A percentile compares a stretch with the other conserved stretches of the same genome.
Evolutionary conservation across 2,329 filamentous ascomycete genomes (phyloP).

Genomic region (Intubia oerlemansii): DNA sequence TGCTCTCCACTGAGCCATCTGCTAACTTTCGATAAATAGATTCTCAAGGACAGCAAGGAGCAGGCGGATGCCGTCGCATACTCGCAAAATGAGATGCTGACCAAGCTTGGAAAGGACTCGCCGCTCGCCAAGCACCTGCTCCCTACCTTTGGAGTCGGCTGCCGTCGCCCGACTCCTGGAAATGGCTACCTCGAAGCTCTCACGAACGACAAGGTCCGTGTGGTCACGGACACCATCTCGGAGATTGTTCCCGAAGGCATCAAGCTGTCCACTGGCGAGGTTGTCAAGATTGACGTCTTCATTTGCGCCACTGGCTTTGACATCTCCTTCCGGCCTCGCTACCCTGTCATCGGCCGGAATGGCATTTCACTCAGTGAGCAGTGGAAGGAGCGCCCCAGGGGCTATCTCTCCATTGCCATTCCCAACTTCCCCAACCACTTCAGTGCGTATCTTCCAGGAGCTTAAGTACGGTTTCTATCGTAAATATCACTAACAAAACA

Average conservation of each 20-base stretch:
- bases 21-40: no score
- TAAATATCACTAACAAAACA: no score
- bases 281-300: slow-evolving; percentile 11
- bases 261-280: slow-evolving; percentile 6
- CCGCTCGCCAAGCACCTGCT: slow-evolving; percentile 4
- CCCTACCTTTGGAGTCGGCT: slow-evolving; percentile 16
- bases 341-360: slow-evolving; percentile 11
- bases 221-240: slow-evolving; percentile 18
- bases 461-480: no score
- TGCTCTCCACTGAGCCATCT: no score
- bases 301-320: slow-evolving; percentile 20
- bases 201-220: slow-evolving; percentile 20
- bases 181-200: slow-evolving; percentile 21
- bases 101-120: slow-evolving; percentile 5
- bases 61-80: slow-evolving; percentile 4
- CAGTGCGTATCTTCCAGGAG: no score
- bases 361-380: slow-evolving; percentile 6
- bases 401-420: slow-evolving; percentile 6
- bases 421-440: slow-evolving; percentile 8
- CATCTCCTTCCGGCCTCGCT: slow-evolving; percentile 11
- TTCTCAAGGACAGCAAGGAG: slow-evolving; percentile 3
- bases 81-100: slow-evolving; percentile 5
- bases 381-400: slow-evolving; percentile 7
- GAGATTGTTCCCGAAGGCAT: slow-evolving; percentile 15
- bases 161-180: slow-evolving; percentile 19